These are phyloP conservation scores for Apiospora malaysiana DNA, from an alignment of 2,329 filamentous ascomycete genomes.

Conservation along the genomic window DNA sequence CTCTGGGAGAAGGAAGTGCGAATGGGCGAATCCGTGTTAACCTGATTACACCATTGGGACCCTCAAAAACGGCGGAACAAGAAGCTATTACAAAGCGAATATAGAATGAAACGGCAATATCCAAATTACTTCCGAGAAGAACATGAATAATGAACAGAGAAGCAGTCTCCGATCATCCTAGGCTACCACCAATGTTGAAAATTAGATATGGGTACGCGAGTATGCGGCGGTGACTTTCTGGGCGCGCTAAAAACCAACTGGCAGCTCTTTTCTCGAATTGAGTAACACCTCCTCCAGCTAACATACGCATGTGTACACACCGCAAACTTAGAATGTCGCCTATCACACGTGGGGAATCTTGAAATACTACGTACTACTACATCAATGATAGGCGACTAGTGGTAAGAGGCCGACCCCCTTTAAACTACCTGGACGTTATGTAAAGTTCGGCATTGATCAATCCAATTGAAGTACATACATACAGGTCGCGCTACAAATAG, in stretches of 20 bases:
- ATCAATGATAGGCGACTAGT: conserved; percentile 22
- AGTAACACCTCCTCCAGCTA: too few relatives aligned
- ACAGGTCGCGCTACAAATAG: background rate
- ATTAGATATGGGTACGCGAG: background rate
- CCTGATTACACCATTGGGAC: background rate
- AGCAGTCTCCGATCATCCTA: background rate
- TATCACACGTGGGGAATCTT: background rate
- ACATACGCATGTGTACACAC: too few relatives aligned
- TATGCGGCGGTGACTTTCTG: background rate
- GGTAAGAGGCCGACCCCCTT: background rate
- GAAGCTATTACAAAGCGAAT: background rate
- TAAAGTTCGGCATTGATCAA: too few relatives aligned
- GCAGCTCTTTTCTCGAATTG: too few relatives aligned
- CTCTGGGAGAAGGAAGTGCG: conserved; percentile 1
- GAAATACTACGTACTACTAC: too few relatives aligned
- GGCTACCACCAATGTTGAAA: conserved; percentile 1
- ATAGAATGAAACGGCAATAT: background rate
- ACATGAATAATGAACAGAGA: background rate
- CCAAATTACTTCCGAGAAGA: background rate
- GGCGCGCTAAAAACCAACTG: too few relatives aligned
- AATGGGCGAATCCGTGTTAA: background rate
- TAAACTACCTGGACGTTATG: too few relatives aligned
- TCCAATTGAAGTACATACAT: too few relatives aligned
- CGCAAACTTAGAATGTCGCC: background rate
- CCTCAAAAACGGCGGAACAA: background rate